phyloP scores from a whole-genome alignment of 2,329 filamentous ascomycete genomes.

The Ilyonectria sp. region DNA sequence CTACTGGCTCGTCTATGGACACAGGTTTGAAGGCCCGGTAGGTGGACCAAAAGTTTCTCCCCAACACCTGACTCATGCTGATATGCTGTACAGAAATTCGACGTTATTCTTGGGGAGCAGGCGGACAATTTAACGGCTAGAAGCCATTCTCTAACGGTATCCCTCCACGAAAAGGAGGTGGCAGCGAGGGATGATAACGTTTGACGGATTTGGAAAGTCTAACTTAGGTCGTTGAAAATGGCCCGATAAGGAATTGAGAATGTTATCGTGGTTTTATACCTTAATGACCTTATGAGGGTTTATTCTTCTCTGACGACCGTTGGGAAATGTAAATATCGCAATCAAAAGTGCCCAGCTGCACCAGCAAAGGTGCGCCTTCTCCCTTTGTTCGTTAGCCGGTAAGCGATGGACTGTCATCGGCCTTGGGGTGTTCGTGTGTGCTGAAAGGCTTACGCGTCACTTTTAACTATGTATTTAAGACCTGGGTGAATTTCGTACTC shows the following conservation, averaged over 20 bases:
- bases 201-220: neutral
- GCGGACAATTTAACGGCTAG: neutral
- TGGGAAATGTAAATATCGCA: too few relatives aligned
- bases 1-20: conserved; percentile 9
- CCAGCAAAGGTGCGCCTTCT: too few relatives aligned
- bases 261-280: neutral
- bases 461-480: neutral
- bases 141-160: neutral
- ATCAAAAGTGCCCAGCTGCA: too few relatives aligned
- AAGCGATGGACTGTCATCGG: too few relatives aligned
- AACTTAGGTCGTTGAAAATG: too few relatives aligned
- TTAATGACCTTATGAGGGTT: too few relatives aligned
- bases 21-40: conserved; percentile 9
- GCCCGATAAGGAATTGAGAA: neutral
- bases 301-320: too few relatives aligned
- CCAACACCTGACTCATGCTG: neutral
- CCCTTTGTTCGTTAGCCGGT: too few relatives aligned
- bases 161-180: neutral
- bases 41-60: neutral
- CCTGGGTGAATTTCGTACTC: neutral
- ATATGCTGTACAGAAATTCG: neutral
- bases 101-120: neutral
- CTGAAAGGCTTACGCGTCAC: too few relatives aligned
- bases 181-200: neutral
- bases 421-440: too few relatives aligned